Evolutionary conservation across 2,329 filamentous ascomycete species (phyloP).

Genomic region (Colletotrichum echinochloae): DNA sequence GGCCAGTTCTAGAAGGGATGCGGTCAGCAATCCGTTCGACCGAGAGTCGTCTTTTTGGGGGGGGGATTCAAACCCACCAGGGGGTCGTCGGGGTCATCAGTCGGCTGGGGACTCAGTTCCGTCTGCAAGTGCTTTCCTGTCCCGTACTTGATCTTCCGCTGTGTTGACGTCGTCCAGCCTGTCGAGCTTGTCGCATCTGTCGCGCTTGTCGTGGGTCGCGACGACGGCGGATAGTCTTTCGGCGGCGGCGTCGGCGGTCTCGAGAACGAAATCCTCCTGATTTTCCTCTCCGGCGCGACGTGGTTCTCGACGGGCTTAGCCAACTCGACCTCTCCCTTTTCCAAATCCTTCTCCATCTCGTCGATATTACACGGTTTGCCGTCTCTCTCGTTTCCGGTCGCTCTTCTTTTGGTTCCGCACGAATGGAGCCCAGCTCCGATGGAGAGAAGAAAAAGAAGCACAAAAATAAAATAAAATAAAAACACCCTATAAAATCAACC

Average conservation of each 20-base stretch:
- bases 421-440: conserved; percentile 31
- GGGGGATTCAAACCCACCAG: conserved; percentile 56
- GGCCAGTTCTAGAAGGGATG: conserved; percentile 63
- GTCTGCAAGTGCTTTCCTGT: conserved; percentile 56
- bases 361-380: background rate
- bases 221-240: conserved; percentile 2
- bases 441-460: background rate
- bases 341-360: conserved; percentile 34
- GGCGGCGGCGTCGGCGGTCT: conserved; percentile 28
- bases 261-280: conserved; percentile 20
- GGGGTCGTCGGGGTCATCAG: conserved; percentile 65
- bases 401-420: background rate
- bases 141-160: conserved; percentile 60
- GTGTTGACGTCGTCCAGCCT: conserved; percentile 47
- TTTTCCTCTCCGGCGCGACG: conserved; percentile 2
- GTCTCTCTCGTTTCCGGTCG: background rate
- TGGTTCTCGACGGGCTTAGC: conserved; percentile 17
- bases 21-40: background rate
- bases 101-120: conserved; percentile 67
- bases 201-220: conserved; percentile 49
- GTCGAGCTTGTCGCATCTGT: conserved; percentile 52
- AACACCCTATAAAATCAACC: too few species aligned
- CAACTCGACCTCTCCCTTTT: conserved; percentile 13
- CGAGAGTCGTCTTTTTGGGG: background rate
- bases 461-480: too few species aligned